These are phyloP conservation scores for Neurospora sp. DNA, from an alignment of 495 filamentous ascomycete species.

Conservation along the genomic window DNA sequence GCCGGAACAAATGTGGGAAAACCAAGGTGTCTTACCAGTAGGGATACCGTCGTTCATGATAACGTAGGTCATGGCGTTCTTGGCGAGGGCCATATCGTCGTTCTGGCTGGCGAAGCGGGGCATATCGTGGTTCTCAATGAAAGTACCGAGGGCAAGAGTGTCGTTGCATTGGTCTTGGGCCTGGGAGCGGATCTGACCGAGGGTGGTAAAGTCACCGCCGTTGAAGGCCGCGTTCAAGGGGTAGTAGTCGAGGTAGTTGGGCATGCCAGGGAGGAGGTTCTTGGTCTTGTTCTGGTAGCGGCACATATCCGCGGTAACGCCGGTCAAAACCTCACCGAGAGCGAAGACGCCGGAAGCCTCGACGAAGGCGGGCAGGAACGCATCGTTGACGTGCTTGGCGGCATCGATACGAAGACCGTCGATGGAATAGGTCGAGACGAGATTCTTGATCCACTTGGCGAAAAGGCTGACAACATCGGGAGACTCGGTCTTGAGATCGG, in stretches of 20 bases:
- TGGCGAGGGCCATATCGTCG: slow-evolving; percentile 47
- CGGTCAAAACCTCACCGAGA: slow-evolving; percentile 50
- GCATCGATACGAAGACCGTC: slow-evolving; percentile 75
- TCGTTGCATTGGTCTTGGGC: slow-evolving; percentile 19
- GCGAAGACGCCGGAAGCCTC: slow-evolving; percentile 61
- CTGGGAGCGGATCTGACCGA: slow-evolving; percentile 9
- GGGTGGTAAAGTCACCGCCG: slow-evolving; percentile 11
- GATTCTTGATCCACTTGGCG: slow-evolving; percentile 51
- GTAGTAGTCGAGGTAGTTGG: slow-evolving; percentile 59
- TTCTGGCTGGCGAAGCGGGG: slow-evolving; percentile 52
- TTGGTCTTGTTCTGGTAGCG: slow-evolving; percentile 16
- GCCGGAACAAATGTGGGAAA: neutral
- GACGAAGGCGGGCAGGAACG: slow-evolving; percentile 56
- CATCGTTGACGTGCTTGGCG: slow-evolving; percentile 59
- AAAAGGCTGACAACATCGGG: slow-evolving; percentile 43
- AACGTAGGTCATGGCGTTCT: slow-evolving; percentile 62
- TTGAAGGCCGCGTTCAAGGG: slow-evolving; percentile 36
- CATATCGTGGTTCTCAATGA: slow-evolving; percentile 74
- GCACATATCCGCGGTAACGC: slow-evolving; percentile 17
- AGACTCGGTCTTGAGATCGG: slow-evolving; percentile 59
- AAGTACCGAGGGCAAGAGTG: slow-evolving; percentile 41
- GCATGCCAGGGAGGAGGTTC: slow-evolving; percentile 54
- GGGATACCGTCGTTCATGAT: slow-evolving; percentile 52
- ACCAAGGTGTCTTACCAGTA: slow-evolving; percentile 15
- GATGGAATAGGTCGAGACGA: slow-evolving; percentile 63